phyloP scores from a whole-genome alignment of 805 yeast genomes.

The Saccharomycopsis javanensis region DNA sequence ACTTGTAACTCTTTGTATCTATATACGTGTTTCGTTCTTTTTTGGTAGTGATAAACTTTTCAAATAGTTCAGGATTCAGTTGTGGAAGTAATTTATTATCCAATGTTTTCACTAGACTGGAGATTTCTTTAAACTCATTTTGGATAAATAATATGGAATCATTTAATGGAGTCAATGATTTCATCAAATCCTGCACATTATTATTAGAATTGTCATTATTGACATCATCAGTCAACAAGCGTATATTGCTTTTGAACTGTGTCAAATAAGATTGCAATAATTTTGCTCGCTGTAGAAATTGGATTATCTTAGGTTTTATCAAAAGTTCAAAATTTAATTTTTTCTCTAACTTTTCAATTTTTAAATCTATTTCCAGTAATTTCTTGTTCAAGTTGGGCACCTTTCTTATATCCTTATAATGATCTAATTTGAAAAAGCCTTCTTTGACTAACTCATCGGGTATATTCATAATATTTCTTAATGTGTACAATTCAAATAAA shows the following conservation, averaged over 20 bases:
- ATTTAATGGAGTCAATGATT: constrained; percentile 35
- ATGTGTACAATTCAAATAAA: constrained; percentile 70
- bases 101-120: constrained; percentile 20
- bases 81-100: constrained; percentile 10
- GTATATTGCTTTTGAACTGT: constrained; percentile 27
- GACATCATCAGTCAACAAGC: constrained; percentile 23
- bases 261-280: constrained; percentile 28
- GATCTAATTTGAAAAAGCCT: constrained; percentile 61
- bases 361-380: constrained; percentile 25
- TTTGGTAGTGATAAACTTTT: constrained; percentile 7
- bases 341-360: constrained; percentile 28
- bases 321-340: constrained; percentile 36
- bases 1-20: constrained; percentile 27
- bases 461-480: constrained; percentile 64
- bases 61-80: not conserved
- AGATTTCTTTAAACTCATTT: constrained; percentile 31
- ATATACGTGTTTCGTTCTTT: constrained; percentile 29
- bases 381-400: constrained; percentile 21
- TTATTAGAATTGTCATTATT: constrained; percentile 20
- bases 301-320: constrained; percentile 32
- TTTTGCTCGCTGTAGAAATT: constrained; percentile 32
- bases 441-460: constrained; percentile 54
- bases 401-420: constrained; percentile 47
- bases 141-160: constrained; percentile 38
- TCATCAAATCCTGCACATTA: constrained; percentile 25